A percentile compares a stretch with the other conserved stretches of the same genome.
These are phyloP conservation scores for Mycogone perniciosa DNA, from an alignment of 2,329 filamentous ascomycete species.

Conservation along the genomic window DNA sequence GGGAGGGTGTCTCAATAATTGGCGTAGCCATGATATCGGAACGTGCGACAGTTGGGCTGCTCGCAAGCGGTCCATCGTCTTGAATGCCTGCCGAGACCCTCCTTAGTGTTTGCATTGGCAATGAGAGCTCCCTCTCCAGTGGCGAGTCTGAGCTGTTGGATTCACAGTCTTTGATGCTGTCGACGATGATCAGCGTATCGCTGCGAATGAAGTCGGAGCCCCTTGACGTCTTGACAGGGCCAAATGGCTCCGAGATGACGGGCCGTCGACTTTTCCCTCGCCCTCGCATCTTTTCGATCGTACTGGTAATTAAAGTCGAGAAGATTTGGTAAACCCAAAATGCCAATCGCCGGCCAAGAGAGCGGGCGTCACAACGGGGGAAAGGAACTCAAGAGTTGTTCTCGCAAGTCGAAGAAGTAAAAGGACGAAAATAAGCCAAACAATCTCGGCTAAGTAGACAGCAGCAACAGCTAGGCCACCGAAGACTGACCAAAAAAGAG, in stretches of 20 bases:
- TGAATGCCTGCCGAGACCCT: slow-evolving; percentile 28
- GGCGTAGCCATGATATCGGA: slow-evolving; percentile 22
- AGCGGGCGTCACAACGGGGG: too few relatives aligned
- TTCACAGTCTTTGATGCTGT: slow-evolving; percentile 30
- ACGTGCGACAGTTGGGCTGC: slow-evolving; percentile 25
- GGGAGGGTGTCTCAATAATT: slow-evolving; percentile 11
- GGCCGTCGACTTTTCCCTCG: slow-evolving; percentile 20
- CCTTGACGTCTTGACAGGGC: slow-evolving; percentile 32
- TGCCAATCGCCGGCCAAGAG: too few relatives aligned
- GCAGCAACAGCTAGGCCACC: background rate
- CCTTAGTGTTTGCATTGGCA: slow-evolving; percentile 16
- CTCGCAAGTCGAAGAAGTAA: background rate
- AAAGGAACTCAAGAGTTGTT: too few relatives aligned
- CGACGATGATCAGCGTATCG: slow-evolving; percentile 29
- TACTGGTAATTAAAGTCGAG: background rate
- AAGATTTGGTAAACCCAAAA: background rate
- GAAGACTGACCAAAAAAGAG: background rate
- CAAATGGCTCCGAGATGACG: slow-evolving; percentile 31
- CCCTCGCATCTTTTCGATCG: slow-evolving; percentile 4
- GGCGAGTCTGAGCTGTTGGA: slow-evolving; percentile 15
- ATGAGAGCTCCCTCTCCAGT: slow-evolving; percentile 3
- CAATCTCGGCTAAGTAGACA: background rate
- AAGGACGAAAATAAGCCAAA: background rate
- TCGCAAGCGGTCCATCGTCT: slow-evolving; percentile 19
- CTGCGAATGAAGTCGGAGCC: slow-evolving; percentile 31